phyloP scores from a whole-genome alignment of 169 alveolate species.

The Cystoisospora suis region DNA sequence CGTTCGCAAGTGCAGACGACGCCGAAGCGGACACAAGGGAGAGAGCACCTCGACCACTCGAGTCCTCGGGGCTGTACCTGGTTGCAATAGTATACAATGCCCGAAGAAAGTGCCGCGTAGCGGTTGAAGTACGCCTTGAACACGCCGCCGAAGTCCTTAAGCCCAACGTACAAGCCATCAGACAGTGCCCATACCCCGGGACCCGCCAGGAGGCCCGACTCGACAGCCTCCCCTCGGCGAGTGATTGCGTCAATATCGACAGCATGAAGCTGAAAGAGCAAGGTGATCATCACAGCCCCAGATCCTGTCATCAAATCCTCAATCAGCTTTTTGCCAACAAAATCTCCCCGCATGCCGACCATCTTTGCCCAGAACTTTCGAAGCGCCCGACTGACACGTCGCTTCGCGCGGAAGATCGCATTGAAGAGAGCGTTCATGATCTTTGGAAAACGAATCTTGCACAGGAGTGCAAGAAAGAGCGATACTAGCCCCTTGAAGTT shows the following conservation, averaged over 20 bases:
- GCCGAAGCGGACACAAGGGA: not conserved
- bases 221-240: slow-evolving; percentile 37
- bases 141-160: slow-evolving; percentile 48
- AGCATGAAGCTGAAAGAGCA: slow-evolving; percentile 59
- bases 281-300: slow-evolving; percentile 56
- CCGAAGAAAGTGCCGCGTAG: not conserved
- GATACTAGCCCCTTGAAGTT: slow-evolving; percentile 56
- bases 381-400: slow-evolving; percentile 46
- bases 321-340: slow-evolving; percentile 37
- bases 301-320: slow-evolving; percentile 40
- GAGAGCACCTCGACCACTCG: not conserved
- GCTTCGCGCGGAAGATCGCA: slow-evolving; percentile 38
- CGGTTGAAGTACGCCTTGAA: slow-evolving; percentile 20
- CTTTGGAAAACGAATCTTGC: slow-evolving; percentile 35
- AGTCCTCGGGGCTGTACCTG: not conserved
- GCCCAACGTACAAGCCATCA: slow-evolving; percentile 56
- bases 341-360: slow-evolving; percentile 50
- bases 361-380: not conserved
- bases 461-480: slow-evolving; percentile 50
- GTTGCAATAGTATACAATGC: not conserved
- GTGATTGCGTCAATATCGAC: slow-evolving; percentile 42
- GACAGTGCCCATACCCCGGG: slow-evolving; percentile 54
- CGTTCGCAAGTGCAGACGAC: not conserved
- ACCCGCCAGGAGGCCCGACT: slow-evolving; percentile 51
- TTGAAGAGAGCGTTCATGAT: slow-evolving; percentile 10